Evolutionary conservation across 345 rosid species (phyloP), one percentile per base, ranked within the genome.

Genomic region (Populus simonii): DNA sequence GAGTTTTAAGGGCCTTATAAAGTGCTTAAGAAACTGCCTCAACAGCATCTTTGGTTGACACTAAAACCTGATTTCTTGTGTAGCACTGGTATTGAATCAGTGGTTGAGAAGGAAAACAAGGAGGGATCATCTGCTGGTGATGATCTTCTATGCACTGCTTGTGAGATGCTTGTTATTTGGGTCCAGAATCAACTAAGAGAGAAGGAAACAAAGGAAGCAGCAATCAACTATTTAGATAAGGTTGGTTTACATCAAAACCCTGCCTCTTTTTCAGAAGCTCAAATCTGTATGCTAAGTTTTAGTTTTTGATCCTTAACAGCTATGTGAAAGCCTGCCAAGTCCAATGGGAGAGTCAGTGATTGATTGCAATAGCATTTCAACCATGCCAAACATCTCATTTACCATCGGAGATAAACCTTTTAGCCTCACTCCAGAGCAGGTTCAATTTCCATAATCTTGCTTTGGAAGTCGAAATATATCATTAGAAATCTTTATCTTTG

Each of bases 101-200:
- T 89, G 68, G 83, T 85, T 5, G 88, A 87, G 68, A 70, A 85
- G 87, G 87, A 82, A 74, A 75, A 74, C 20, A 31, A 3, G 66
- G 76, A 45, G 27, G 74, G 35, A 61, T 71, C 81, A 66, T 77
- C 83, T 29, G 82, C 39, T 61, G 74, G 81, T 17, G 82, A 84
- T 47, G 84, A 71, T 75, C 75, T 72, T 68, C 29, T 85, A 25
- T 91, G 95, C 83, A 70, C 76, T 78, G 83, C 84, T 57, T 91
- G 94, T 74, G 90, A 91, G 84, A 87, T 92, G 93, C 78, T 87
- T 68, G 95, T 89, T 59, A 74, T 89, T 65, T 93, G 97, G 97
- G 76, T 87, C 74, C 86, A 88, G 80, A 93, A 80, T 87, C 90
- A 90, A 68, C 91, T 92, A 27, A 89, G 81, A 77, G 85, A 86